phyloP scores from a whole-genome alignment of 352 stramenopile species.

The Phytophthora lateralis region DNA sequence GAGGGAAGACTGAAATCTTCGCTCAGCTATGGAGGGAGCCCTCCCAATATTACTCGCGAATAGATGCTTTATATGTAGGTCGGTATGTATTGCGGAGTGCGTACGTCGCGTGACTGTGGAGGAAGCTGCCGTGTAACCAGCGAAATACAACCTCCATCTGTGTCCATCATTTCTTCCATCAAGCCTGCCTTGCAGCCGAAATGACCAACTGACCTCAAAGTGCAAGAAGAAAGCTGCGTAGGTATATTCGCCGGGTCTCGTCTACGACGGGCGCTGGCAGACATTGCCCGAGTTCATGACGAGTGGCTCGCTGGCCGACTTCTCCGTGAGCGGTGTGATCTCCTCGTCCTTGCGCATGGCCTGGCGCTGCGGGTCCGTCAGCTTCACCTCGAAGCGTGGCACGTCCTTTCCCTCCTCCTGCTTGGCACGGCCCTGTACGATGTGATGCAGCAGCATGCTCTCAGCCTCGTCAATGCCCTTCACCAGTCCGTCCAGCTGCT shows the following conservation, averaged over 20 bases:
- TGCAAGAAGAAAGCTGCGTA: conserved; percentile 5
- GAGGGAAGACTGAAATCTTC: neutral
- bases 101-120: conserved; percentile 12
- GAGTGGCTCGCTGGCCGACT: conserved; percentile 69
- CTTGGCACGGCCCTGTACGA: conserved; percentile 79
- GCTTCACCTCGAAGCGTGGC: conserved; percentile 71
- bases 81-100: conserved; percentile 11
- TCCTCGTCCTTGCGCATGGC: conserved; percentile 87
- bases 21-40: neutral
- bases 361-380: conserved; percentile 79
- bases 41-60: conserved; percentile 7
- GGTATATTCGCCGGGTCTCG: conserved; percentile 7
- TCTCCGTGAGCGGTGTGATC: conserved; percentile 76
- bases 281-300: conserved; percentile 86
- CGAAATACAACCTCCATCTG: conserved; percentile 4
- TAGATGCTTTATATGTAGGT: conserved; percentile 32
- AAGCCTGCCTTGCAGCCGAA: neutral
- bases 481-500: conserved; percentile 61
- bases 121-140: neutral
- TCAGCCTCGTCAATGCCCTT: conserved; percentile 84
- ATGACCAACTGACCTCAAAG: neutral
- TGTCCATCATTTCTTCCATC: no score
- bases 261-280: conserved; percentile 67
- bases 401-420: conserved; percentile 22
- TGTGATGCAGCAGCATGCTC: conserved; percentile 85